These are phyloP conservation scores for Rhizodiscina lignyota DNA, from an alignment of 495 filamentous ascomycete genomes.

Conservation along the genomic window DNA sequence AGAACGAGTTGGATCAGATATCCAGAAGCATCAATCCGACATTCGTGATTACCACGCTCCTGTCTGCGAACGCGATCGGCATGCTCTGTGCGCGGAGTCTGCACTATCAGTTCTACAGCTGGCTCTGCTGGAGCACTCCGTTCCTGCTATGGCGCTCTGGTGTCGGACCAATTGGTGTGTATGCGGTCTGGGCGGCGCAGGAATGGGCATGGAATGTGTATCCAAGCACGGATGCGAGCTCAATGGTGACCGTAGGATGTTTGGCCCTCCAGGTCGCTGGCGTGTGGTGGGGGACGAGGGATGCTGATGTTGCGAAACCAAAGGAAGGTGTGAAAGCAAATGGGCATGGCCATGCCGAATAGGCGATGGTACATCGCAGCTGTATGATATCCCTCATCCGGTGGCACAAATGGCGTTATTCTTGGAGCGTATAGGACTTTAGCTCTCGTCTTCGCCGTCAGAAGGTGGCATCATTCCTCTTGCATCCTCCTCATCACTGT, in stretches of 20 bases:
- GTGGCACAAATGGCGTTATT: no score
- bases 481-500: constrained; percentile 55
- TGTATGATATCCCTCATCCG: not conserved
- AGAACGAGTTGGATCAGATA: constrained; percentile 26
- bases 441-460: constrained; percentile 41
- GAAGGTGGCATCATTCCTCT: constrained; percentile 71
- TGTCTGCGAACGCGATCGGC: constrained; percentile 68
- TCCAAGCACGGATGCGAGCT: constrained; percentile 75
- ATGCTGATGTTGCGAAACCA: constrained; percentile 19
- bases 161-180: constrained; percentile 55
- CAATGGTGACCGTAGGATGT: constrained; percentile 54
- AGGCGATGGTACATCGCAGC: not conserved
- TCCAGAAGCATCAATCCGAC: constrained; percentile 39
- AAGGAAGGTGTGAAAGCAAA: no score
- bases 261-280: constrained; percentile 48
- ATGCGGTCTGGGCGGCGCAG: constrained; percentile 61
- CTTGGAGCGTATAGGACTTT: no score
- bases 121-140: constrained; percentile 80
- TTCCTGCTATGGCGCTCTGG: constrained; percentile 78
- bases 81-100: constrained; percentile 80
- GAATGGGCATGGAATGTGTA: constrained; percentile 97
- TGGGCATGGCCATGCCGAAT: constrained; percentile 13
- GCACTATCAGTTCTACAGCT: constrained; percentile 96
- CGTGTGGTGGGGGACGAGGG: constrained; percentile 41
- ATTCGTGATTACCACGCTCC: constrained; percentile 62